Conservation (phyloP, 176 grass and related monocot genomes). For the Bromus sterilis region DNA sequence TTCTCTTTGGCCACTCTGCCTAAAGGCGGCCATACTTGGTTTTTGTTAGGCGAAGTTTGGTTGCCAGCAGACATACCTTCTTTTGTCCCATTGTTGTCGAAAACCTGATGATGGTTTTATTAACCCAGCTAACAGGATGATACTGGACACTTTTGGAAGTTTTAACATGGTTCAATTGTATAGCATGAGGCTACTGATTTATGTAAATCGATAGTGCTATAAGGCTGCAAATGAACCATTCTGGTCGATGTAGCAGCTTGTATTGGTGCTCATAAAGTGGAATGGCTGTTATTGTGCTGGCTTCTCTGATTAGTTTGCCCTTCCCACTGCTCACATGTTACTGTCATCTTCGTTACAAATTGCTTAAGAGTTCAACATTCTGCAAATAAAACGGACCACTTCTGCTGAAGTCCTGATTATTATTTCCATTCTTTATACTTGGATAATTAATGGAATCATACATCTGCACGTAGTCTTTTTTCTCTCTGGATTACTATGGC, state of each 20-base stretch:
- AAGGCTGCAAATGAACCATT: neutral
- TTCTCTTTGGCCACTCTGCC: neutral
- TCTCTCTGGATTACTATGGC: neutral
- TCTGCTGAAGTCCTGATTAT: neutral
- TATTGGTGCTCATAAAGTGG: neutral
- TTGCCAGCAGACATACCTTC: neutral
- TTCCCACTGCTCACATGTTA: neutral
- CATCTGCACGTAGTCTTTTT: neutral
- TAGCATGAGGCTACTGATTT: neutral
- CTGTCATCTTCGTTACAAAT: neutral
- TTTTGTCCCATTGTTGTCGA: neutral
- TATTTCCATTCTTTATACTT: neutral
- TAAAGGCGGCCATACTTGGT: neutral
- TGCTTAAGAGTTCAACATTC: neutral
- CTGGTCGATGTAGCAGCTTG: neutral
- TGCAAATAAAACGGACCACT: neutral
- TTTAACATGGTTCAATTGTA: neutral
- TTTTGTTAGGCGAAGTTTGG: neutral
- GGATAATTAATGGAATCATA: too few relatives aligned
- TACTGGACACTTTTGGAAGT: neutral
- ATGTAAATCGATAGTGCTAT: neutral
- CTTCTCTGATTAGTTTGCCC: neutral
- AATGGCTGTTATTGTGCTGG: neutral
- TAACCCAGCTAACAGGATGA: neutral
- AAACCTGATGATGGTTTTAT: neutral